Conservation (phyloP, 2,329 filamentous ascomycete genomes). For the Hansfordia pulvinata region DNA sequence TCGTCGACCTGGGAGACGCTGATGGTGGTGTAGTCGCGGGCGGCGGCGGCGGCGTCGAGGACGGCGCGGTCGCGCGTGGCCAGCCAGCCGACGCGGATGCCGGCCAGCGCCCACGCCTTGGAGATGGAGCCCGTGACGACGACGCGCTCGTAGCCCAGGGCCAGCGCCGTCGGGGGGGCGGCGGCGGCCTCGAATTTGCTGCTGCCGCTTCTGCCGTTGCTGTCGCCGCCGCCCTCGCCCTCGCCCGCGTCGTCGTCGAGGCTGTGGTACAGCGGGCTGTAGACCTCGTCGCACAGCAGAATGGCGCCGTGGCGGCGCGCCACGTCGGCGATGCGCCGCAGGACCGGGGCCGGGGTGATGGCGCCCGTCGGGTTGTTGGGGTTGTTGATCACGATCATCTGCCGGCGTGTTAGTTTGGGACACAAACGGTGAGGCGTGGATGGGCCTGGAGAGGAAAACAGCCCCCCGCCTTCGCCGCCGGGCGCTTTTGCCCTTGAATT, state of each 20-base stretch:
- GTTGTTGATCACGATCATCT: constrained; percentile 48
- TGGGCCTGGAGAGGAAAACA: no score
- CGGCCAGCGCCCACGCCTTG: constrained; percentile 74
- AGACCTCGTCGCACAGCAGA: constrained; percentile 70
- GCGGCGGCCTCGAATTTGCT: no score
- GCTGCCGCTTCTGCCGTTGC: no score
- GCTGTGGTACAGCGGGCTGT: constrained; percentile 69
- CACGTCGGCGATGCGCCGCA: constrained; percentile 49
- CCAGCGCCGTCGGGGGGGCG: constrained; percentile 52
- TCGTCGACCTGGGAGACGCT: constrained; percentile 77
- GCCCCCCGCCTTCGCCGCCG: no score
- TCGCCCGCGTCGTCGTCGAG: constrained; percentile 30
- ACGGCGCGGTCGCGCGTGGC: constrained; percentile 50
- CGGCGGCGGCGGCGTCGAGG: constrained; percentile 47
- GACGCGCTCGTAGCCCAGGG: constrained; percentile 56
- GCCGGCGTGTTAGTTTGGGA: neutral
- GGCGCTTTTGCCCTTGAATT: no score
- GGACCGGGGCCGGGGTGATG: constrained; percentile 45
- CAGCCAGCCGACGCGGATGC: constrained; percentile 74
- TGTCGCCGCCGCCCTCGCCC: no score
- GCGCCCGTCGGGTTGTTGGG: constrained; percentile 75
- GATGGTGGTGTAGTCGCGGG: constrained; percentile 75
- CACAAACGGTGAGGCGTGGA: neutral
- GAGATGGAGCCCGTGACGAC: constrained; percentile 71
- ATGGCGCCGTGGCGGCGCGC: constrained; percentile 50